Percentiles rank a stretch among this genome's conserved stretches.
Evolutionary conservation across 495 filamentous ascomycete species (phyloP).

Genomic region (Daldinia grandis): DNA sequence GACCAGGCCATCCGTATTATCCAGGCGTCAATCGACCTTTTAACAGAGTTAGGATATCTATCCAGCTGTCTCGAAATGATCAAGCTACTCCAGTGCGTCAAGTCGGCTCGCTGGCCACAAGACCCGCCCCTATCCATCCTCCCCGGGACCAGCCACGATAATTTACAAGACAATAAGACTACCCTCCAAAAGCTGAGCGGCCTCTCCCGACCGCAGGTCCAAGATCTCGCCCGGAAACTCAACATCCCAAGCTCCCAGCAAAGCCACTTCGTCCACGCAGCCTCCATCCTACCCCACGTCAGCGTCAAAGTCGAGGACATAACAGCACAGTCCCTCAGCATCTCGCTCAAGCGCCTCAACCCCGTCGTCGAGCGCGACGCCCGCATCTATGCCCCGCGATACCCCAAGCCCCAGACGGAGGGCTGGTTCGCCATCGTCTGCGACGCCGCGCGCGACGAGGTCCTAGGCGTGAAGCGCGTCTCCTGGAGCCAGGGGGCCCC

Average conservation of each 20-base stretch:
- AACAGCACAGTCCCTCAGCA: constrained; percentile 66
- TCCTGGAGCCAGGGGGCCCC: constrained; percentile 68
- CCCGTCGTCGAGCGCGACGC: constrained; percentile 65
- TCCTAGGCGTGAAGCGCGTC: constrained; percentile 84
- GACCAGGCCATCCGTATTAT: constrained; percentile 98
- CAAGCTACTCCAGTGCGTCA: constrained; percentile 86
- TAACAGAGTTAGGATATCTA: constrained; percentile 88
- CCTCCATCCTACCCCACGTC: constrained; percentile 71
- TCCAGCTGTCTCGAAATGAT: constrained; percentile 80
- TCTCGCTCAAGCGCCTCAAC: constrained; percentile 74
- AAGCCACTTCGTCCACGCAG: constrained; percentile 64
- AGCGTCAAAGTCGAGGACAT: constrained; percentile 67
- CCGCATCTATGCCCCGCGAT: constrained; percentile 82
- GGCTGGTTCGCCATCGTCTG: constrained; percentile 87
- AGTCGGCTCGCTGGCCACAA: constrained; percentile 88
- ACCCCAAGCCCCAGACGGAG: constrained; percentile 94
- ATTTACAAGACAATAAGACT: constrained; percentile 46
- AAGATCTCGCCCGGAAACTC: constrained; percentile 54
- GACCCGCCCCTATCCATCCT: constrained; percentile 83
- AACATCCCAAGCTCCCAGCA: constrained; percentile 42
- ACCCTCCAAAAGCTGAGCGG: constrained; percentile 48
- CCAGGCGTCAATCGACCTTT: constrained; percentile 87
- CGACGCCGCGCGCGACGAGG: constrained; percentile 71
- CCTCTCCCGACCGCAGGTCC: constrained; percentile 51
- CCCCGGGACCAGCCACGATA: constrained; percentile 70